Evolutionary conservation across 768 basidiomycete species (phyloP).

Genomic region (Xerocomellus intermedius): DNA sequence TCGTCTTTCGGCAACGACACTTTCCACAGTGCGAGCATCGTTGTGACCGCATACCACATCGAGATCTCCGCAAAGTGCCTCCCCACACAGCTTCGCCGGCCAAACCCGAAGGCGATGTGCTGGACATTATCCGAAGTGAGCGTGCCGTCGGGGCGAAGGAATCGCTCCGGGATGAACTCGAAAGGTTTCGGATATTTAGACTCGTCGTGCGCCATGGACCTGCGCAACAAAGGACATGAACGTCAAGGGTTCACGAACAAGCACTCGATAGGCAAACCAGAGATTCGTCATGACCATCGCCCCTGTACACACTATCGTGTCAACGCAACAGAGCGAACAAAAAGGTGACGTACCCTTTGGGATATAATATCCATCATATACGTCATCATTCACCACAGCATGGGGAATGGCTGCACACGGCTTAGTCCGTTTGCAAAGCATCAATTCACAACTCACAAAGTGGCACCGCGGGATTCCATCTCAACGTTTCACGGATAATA

Average conservation of each 20-base stretch:
- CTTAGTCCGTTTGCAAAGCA: not conserved
- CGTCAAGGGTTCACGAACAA: not conserved
- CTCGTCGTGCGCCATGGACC: conserved; percentile 20
- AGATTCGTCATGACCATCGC: conserved; percentile 27
- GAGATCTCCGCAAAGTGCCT: conserved; percentile 16
- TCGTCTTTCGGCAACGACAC: conserved; percentile 12
- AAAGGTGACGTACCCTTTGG: not conserved
- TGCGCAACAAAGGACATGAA: not conserved
- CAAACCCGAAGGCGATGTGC: conserved; percentile 20
- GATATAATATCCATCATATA: conserved; percentile 19
- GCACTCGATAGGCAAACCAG: conserved; percentile 21
- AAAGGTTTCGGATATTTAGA: conserved; percentile 37
- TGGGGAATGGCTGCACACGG: conserved; percentile 14
- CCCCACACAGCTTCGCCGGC: conserved; percentile 22
- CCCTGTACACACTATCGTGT: conserved; percentile 4
- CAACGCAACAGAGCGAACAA: not conserved
- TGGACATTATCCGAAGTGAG: conserved; percentile 14
- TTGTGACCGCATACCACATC: conserved; percentile 16
- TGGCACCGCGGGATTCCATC: conserved; percentile 14
- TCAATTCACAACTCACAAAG: conserved; percentile 13
- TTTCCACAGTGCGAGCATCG: conserved; percentile 18
- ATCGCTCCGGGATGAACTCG: conserved; percentile 34
- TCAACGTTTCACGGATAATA: conserved; percentile 35
- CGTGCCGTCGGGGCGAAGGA: conserved; percentile 28
- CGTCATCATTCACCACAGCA: conserved; percentile 10